Conservation (phyloP, 169 alveolate genomes). For the Plasmodium cynomolgi region DNA sequence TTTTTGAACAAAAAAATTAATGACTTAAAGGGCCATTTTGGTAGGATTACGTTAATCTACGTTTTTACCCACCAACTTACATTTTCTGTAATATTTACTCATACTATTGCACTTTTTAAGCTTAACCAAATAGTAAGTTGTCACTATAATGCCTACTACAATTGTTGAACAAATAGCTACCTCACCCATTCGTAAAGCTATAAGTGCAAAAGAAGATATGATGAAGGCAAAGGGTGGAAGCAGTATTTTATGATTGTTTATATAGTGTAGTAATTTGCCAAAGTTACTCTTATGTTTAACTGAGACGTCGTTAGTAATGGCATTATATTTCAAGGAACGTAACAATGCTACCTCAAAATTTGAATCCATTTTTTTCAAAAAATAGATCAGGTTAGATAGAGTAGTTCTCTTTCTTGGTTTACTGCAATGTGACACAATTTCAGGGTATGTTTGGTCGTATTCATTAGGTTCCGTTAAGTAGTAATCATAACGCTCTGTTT, state of each 20-base stretch:
- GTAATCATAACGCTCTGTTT: neutral
- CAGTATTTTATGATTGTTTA: neutral
- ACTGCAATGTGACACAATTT: neutral
- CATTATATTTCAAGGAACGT: neutral
- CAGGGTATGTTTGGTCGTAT: neutral
- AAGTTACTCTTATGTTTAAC: neutral
- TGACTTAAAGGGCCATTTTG: neutral
- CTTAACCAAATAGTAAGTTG: neutral
- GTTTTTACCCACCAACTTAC: neutral
- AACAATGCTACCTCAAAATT: neutral
- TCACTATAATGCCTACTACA: neutral
- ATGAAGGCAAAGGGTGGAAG: neutral
- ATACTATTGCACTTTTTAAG: neutral
- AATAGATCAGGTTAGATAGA: neutral
- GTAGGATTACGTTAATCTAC: neutral
- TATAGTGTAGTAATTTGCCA: neutral
- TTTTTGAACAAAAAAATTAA: neutral
- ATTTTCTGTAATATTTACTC: neutral
- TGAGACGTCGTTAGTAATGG: neutral
- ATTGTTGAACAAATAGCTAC: neutral
- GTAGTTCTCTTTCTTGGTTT: neutral
- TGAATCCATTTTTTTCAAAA: neutral
- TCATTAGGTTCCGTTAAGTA: neutral
- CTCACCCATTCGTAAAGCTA: neutral
- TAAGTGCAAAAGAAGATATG: neutral